Percentiles rank a stretch among this genome's conserved stretches.
Evolutionary conservation across 805 yeast species (phyloP).

Genomic region (Cephaloascus albidus): DNA sequence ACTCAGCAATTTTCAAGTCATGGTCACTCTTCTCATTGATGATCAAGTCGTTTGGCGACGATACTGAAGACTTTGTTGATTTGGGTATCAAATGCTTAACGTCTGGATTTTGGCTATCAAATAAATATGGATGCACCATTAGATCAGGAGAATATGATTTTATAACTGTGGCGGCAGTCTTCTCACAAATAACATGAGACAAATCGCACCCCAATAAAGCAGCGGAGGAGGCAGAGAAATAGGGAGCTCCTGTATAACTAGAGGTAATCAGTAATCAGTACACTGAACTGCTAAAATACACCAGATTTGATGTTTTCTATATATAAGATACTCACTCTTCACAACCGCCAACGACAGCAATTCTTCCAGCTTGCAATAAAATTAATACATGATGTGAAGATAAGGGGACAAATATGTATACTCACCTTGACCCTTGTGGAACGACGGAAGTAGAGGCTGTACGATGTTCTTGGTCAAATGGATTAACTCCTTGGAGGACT

Average conservation of each 20-base stretch:
- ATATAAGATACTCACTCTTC: slow-evolving; percentile 43
- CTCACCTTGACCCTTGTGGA: slow-evolving; percentile 79
- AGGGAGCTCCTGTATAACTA: slow-evolving; percentile 92
- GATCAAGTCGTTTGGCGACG: slow-evolving; percentile 14
- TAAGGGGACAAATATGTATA: too few relatives aligned
- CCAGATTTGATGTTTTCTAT: too few relatives aligned
- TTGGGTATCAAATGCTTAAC: slow-evolving; percentile 6
- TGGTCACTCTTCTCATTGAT: slow-evolving; percentile 7
- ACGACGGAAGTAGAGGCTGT: slow-evolving; percentile 65
- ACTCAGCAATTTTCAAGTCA: slow-evolving; percentile 12
- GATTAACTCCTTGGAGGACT: slow-evolving; percentile 30
- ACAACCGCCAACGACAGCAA: slow-evolving; percentile 88
- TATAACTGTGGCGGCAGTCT: slow-evolving; percentile 67
- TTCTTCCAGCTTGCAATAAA: slow-evolving; percentile 69
- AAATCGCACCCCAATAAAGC: slow-evolving; percentile 82
- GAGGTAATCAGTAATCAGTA: too few relatives aligned
- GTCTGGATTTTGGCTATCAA: slow-evolving; percentile 31
- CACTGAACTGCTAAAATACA: too few relatives aligned
- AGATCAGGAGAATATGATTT: slow-evolving; percentile 85
- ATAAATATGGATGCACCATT: slow-evolving; percentile 91
- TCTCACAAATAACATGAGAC: slow-evolving; percentile 83
- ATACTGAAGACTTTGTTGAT: slow-evolving; percentile 3
- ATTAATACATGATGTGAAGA: too few relatives aligned
- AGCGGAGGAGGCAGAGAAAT: slow-evolving; percentile 78
- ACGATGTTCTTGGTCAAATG: slow-evolving; percentile 44